A percentile compares a stretch with the other conserved stretches of the same genome.
These are phyloP conservation scores for Poa pratensis DNA, from an alignment of 176 grass and related monocot species.

Conservation along the genomic window DNA sequence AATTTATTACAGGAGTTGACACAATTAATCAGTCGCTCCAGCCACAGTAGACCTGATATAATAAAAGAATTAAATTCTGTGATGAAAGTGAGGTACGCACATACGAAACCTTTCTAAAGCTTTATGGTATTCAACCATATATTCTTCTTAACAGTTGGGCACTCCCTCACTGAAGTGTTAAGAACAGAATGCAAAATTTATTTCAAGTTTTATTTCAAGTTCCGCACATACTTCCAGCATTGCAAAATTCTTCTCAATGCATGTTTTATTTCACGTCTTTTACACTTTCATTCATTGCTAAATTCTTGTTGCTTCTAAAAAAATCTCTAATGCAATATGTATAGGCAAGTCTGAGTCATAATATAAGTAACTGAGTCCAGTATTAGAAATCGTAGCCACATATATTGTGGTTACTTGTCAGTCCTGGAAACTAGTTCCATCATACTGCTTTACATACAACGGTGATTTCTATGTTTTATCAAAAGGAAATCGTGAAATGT, in stretches of 20 bases:
- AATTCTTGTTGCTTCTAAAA: slow-evolving; percentile 7
- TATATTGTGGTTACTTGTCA: background rate
- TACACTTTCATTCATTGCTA: slow-evolving; percentile 27
- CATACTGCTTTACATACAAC: background rate
- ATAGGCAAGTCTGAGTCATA: slow-evolving; percentile 11
- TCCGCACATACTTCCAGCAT: too few relatives aligned
- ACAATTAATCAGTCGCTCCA: slow-evolving; percentile 46
- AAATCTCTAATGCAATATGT: slow-evolving; percentile 18
- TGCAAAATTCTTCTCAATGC: too few relatives aligned
- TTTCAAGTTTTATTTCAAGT: slow-evolving; percentile 8
- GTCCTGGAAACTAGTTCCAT: background rate
- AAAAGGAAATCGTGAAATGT: background rate
- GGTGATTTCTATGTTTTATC: slow-evolving; percentile 3
- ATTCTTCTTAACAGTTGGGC: slow-evolving; percentile 29
- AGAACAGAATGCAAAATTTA: background rate
- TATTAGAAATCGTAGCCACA: slow-evolving; percentile 27
- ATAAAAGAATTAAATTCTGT: slow-evolving; percentile 67
- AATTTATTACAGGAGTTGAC: slow-evolving; percentile 53
- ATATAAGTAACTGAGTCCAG: background rate
- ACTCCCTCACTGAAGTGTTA: slow-evolving; percentile 33
- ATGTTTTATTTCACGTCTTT: background rate
- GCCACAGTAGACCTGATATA: slow-evolving; percentile 44
- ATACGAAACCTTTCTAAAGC: slow-evolving; percentile 20
- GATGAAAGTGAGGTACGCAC: slow-evolving; percentile 72
- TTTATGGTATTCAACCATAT: slow-evolving; percentile 8